Evolutionary conservation across 2,329 filamentous ascomycete genomes (phyloP), one percentile per base, ranked within the genome.

Genomic region (Clonostachys sp.): DNA sequence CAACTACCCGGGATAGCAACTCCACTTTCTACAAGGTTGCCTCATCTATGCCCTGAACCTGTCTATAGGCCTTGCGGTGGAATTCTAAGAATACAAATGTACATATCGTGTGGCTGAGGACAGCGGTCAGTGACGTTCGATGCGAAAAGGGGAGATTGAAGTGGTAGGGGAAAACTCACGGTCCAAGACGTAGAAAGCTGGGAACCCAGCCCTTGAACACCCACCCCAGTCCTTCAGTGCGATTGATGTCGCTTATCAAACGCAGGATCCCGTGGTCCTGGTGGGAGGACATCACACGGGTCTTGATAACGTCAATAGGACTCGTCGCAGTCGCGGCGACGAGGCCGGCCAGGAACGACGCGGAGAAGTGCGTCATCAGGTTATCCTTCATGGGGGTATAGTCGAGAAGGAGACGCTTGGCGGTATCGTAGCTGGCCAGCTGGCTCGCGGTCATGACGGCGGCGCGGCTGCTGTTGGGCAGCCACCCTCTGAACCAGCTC

Each of bases 151-250:
- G 9, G 24, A 30, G 24, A 4, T 30, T 10, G 24, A 5, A 16
- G 43, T 3, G 34, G 14, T n/a, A 34, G 8, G 46, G 36, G 33
- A 42, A 41, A 24, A 75, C 78, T 68, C 66, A 82, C 74, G 82
- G 82, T 59, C 82, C 82, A 44, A 86, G 67, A 50, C 83, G 69
- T 53, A 85, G 70, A 61, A 86, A 86, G 56, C 80, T 83, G n/a
- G 90, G 90, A 42, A 91, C 83, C 89, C 89, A 95, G 51, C 90
- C 90, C 65, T 89, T 88, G 69, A 95, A 95, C 78, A 92, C 85
- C 90, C 90, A 95, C 41, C 77, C 68, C 44, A 88, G 64, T 2
- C 90, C 90, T 61, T 95, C 88, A 16, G 78, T 71, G 47, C 73
- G 77, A 53, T 84, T 87, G 34, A 91, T 83, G 41, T 88, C 82